phyloP scores from a whole-genome alignment of 495 filamentous ascomycete genomes.

The Penicillium canariense region DNA sequence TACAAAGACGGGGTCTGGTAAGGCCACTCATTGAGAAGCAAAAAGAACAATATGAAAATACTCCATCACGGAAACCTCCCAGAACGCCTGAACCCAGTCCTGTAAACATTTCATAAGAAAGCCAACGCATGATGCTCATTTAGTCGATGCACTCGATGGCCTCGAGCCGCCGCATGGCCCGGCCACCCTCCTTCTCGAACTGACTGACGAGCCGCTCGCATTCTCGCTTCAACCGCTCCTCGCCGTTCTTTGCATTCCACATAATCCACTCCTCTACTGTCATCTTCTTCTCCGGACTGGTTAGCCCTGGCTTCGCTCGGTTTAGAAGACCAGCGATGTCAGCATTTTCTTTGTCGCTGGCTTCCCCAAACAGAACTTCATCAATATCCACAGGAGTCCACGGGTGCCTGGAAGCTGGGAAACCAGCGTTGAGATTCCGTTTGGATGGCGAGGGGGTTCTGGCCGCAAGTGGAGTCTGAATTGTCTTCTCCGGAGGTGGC shows the following conservation, averaged over 20 bases:
- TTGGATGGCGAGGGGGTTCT: slow-evolving; percentile 70
- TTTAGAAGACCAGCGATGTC: slow-evolving; percentile 42
- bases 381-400: slow-evolving; percentile 76
- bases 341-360: slow-evolving; percentile 57
- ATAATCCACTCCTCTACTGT: slow-evolving; percentile 90
- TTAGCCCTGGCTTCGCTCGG: slow-evolving; percentile 57
- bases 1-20: background rate
- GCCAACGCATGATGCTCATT: slow-evolving; percentile 16
- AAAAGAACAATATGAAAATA: background rate
- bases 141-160: slow-evolving; percentile 60
- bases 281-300: slow-evolving; percentile 80
- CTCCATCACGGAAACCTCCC: background rate
- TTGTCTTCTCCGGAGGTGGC: slow-evolving; percentile 39
- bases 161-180: slow-evolving; percentile 74
- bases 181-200: slow-evolving; percentile 79
- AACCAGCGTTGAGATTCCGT: slow-evolving; percentile 54
- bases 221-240: slow-evolving; percentile 71
- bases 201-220: slow-evolving; percentile 75
- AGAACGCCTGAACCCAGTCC: slow-evolving; percentile 26
- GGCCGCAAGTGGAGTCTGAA: slow-evolving; percentile 47
- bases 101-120: slow-evolving; percentile 12
- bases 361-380: slow-evolving; percentile 47
- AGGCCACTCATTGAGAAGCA: background rate
- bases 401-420: slow-evolving; percentile 56
- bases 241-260: slow-evolving; percentile 73